phyloP scores from a whole-genome alignment of 1,139 yeast species.

The Candida sanyaensis region DNA sequence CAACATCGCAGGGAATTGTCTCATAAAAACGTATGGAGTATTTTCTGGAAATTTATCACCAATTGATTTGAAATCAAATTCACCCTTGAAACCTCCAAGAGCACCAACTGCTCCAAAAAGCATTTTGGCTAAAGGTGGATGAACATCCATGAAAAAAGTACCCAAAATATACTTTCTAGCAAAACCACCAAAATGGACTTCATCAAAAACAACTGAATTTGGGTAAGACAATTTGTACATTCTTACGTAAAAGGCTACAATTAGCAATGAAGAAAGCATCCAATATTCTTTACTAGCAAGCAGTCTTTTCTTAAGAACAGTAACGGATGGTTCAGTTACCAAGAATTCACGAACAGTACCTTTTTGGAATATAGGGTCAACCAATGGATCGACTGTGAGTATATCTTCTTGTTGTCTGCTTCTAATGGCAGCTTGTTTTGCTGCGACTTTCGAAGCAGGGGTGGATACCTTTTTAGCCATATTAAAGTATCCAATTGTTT shows the following conservation, averaged over 20 bases:
- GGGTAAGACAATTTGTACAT: conserved; percentile 30
- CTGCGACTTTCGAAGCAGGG: conserved; percentile 10
- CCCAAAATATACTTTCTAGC: conserved; percentile 75
- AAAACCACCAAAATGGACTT: conserved; percentile 66
- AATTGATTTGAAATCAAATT: conserved; percentile 69
- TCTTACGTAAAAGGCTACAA: conserved; percentile 54
- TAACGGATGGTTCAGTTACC: conserved; percentile 26
- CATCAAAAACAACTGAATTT: conserved; percentile 39
- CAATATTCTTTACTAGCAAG: conserved; percentile 28
- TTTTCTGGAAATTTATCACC: conserved; percentile 62
- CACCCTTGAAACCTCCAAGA: conserved; percentile 76
- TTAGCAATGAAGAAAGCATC: conserved; percentile 49
- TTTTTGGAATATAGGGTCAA: conserved; percentile 30
- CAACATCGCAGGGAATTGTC: conserved; percentile 78
- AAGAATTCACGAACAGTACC: conserved; percentile 32
- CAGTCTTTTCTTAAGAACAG: conserved; percentile 22
- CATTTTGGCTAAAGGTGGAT: conserved; percentile 93
- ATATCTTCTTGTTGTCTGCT: conserved; percentile 11
- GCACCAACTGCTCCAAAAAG: conserved; percentile 75
- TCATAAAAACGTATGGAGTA: conserved; percentile 80
- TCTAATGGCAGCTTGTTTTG: conserved; percentile 10
- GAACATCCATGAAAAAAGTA: conserved; percentile 84
- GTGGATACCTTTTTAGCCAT: conserved; percentile 3
- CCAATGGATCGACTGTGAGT: conserved; percentile 14
- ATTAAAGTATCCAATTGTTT: not conserved